Evolutionary conservation across 1,284 basidiomycete species (phyloP).

Genomic region (Irpex sp.): DNA sequence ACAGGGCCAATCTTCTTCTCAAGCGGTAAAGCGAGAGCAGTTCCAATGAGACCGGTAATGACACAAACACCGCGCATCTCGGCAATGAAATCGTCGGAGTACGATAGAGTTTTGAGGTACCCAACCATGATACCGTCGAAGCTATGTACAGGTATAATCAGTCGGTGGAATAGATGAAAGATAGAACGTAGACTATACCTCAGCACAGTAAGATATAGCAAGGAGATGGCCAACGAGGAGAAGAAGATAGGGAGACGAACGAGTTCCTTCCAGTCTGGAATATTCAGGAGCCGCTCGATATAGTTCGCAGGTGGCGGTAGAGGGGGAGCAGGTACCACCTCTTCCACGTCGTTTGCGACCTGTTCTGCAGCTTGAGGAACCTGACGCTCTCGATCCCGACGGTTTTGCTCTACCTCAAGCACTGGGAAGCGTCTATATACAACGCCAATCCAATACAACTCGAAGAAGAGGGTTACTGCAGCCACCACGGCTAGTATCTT

Average conservation of each 20-base stretch:
- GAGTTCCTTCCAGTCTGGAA: conserved; percentile 42
- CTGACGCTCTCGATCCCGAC: conserved; percentile 3
- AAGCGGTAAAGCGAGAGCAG: conserved; percentile 39
- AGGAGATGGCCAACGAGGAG: conserved; percentile 42
- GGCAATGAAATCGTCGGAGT: conserved; percentile 48
- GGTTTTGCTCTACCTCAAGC: conserved; percentile 23
- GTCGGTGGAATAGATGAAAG: background rate
- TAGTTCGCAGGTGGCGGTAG: background rate
- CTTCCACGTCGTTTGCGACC: background rate
- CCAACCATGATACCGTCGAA: conserved; percentile 50
- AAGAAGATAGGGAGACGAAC: conserved; percentile 41
- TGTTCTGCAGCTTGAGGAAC: background rate
- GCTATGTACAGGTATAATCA: conserved; percentile 11
- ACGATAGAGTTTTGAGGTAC: conserved; percentile 43
- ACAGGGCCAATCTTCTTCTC: conserved; percentile 40
- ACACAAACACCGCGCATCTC: conserved; percentile 50
- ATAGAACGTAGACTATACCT: background rate
- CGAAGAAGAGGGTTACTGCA: conserved; percentile 30
- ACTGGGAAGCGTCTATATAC: conserved; percentile 33
- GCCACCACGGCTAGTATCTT: conserved; percentile 30
- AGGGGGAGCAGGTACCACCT: background rate
- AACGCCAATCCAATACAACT: conserved; percentile 21
- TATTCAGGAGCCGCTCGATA: background rate
- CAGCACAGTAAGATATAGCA: conserved; percentile 35
- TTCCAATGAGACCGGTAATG: conserved; percentile 41